Percentiles rank a stretch among this genome's conserved stretches.
phyloP scores from a whole-genome alignment of 2,329 filamentous ascomycete genomes.

The Metarhizium brunneum region DNA sequence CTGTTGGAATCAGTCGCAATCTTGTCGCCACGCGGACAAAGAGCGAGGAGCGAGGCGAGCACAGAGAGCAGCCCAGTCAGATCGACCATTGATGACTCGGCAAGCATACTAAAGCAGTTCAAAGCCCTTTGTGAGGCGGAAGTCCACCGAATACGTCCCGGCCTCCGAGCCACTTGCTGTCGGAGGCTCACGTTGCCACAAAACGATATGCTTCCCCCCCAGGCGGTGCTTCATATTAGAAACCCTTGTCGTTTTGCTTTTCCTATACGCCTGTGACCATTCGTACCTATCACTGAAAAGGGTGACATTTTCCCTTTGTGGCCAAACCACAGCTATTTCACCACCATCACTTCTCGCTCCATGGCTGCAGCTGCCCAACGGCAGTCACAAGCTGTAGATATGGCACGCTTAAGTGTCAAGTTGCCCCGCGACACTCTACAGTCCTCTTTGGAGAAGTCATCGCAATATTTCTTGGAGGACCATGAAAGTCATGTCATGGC shows the following conservation, averaged over 20 bases:
- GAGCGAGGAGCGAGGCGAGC: not conserved
- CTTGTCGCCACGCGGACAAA: not conserved
- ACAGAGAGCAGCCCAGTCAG: not conserved
- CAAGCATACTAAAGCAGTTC: too few relatives aligned
- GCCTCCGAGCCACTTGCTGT: not conserved
- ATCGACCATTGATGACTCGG: too few relatives aligned
- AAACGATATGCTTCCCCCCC: not conserved
- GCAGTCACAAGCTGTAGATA: not conserved
- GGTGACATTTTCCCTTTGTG: not conserved
- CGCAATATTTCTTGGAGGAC: slow-evolving; percentile 16
- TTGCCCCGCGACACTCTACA: slow-evolving; percentile 15
- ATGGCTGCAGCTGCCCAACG: not conserved
- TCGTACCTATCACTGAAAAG: not conserved
- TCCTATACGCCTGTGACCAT: not conserved
- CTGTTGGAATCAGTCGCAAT: not conserved
- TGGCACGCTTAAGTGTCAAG: slow-evolving; percentile 15
- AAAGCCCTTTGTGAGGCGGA: slow-evolving; percentile 3
- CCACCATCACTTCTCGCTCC: not conserved
- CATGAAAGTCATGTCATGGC: slow-evolving; percentile 13
- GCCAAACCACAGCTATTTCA: too few relatives aligned
- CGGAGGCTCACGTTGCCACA: not conserved
- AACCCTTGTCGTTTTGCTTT: not conserved
- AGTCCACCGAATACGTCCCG: not conserved
- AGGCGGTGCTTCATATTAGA: not conserved
- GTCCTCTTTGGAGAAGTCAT: slow-evolving; percentile 14